phyloP scores from a whole-genome alignment of 2,329 filamentous ascomycete species.

The Aspergillus sp. region DNA sequence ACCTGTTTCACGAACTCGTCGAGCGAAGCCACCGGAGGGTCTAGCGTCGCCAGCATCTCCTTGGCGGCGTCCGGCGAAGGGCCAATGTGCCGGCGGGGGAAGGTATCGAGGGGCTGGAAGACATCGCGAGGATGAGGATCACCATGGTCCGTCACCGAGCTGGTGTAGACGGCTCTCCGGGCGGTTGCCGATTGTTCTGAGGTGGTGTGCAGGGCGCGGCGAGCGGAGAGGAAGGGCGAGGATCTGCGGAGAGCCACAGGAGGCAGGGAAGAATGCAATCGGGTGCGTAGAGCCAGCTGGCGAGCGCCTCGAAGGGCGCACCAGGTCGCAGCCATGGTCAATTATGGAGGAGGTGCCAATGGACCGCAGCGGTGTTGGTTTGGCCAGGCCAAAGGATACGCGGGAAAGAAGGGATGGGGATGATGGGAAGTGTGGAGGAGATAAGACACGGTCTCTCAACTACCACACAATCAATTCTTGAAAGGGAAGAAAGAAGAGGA shows the following conservation, averaged over 20 bases:
- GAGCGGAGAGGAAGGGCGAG: conserved; percentile 29
- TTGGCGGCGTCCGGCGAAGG: conserved; percentile 68
- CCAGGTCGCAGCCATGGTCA: conserved; percentile 33
- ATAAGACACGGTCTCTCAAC: not conserved
- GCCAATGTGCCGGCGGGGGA: conserved; percentile 83
- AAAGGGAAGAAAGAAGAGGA: not conserved
- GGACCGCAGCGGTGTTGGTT: not conserved
- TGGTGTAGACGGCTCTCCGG: conserved; percentile 69
- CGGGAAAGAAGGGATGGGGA: not conserved
- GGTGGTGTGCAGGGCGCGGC: conserved; percentile 30
- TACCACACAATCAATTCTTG: conserved; percentile 1
- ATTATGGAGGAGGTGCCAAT: not conserved
- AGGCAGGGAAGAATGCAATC: conserved; percentile 25
- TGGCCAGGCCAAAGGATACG: not conserved
- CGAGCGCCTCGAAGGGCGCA: conserved; percentile 36
- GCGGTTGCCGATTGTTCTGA: conserved; percentile 24
- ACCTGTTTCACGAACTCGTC: conserved; percentile 86
- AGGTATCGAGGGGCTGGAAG: conserved; percentile 57
- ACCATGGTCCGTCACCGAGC: conserved; percentile 84
- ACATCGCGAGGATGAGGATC: conserved; percentile 39
- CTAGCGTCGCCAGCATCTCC: conserved; percentile 77
- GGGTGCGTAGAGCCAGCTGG: conserved; percentile 36
- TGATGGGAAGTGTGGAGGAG: not conserved
- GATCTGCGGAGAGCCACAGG: conserved; percentile 22
- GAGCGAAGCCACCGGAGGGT: conserved; percentile 69